Percentiles rank a stretch among this genome's conserved stretches.
phyloP scores from a whole-genome alignment of 257 asterid species.

The Solanum dulcamara region DNA sequence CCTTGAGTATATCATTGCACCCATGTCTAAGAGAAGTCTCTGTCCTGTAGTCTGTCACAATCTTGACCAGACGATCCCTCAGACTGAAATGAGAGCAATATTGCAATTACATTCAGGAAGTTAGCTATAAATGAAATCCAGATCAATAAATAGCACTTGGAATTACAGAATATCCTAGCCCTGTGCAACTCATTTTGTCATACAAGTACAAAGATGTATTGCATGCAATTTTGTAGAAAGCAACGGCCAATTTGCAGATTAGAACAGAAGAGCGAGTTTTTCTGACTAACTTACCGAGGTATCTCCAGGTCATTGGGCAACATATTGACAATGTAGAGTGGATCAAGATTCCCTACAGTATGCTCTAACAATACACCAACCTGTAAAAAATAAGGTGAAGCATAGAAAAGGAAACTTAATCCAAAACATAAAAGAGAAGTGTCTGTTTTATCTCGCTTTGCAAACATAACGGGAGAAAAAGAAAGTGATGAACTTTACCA shows the following conservation, averaged over 20 bases:
- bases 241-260: background rate
- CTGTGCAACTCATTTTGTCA: background rate
- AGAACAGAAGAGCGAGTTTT: background rate
- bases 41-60: conserved; percentile 90
- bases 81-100: conserved; percentile 43
- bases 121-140: background rate
- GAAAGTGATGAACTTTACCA: conserved; percentile 35
- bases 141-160: background rate
- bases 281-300: conserved; percentile 55
- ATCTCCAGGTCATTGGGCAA: conserved; percentile 95
- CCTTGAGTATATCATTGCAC: conserved; percentile 92
- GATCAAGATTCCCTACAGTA: conserved; percentile 99
- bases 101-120: background rate
- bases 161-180: background rate
- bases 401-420: background rate
- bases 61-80: conserved; percentile 94
- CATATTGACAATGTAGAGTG: conserved; percentile 77
- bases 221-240: background rate
- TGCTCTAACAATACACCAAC: conserved; percentile 93
- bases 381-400: conserved; percentile 31
- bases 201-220: background rate
- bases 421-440: background rate
- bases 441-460: background rate
- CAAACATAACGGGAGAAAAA: background rate
- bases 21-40: conserved; percentile 96